phyloP scores from a whole-genome alignment of 164 flowering plant species.

The Magnolia sinica region DNA sequence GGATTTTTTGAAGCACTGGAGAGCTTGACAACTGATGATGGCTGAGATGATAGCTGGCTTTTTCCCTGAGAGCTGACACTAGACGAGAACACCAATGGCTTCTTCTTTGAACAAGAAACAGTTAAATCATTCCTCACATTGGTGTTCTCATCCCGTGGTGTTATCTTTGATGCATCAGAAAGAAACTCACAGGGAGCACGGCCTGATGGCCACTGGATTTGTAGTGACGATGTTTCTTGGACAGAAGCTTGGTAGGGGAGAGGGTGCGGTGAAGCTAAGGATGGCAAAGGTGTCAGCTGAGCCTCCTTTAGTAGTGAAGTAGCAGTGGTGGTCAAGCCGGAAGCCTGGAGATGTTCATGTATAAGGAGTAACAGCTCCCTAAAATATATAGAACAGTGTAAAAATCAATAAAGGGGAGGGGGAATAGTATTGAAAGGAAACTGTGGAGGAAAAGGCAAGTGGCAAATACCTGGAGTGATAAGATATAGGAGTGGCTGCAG shows the following conservation, averaged over 20 bases:
- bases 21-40: conserved; percentile 30
- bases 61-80: conserved; percentile 46
- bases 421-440: neutral
- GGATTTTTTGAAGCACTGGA: conserved; percentile 32
- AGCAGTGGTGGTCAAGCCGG: conserved; percentile 71
- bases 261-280: conserved; percentile 58
- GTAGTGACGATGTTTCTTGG: conserved; percentile 51
- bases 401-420: neutral
- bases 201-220: conserved; percentile 82
- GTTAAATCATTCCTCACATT: conserved; percentile 35
- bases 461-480: conserved; percentile 69
- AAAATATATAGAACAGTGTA: conserved; percentile 9
- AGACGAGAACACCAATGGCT: conserved; percentile 49
- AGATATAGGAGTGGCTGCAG: conserved; percentile 97
- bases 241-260: conserved; percentile 53
- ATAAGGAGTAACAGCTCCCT: conserved; percentile 94
- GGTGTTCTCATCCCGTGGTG: conserved; percentile 25
- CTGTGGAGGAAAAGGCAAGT: neutral
- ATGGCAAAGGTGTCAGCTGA: conserved; percentile 76
- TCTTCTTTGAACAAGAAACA: conserved; percentile 47
- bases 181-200: conserved; percentile 65
- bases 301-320: conserved; percentile 79
- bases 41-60: conserved; percentile 29
- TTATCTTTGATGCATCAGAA: conserved; percentile 31
- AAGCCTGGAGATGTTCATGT: conserved; percentile 91